These are phyloP conservation scores for Cytospora paraplurivora DNA, from an alignment of 2,329 filamentous ascomycete species.

Conservation along the genomic window DNA sequence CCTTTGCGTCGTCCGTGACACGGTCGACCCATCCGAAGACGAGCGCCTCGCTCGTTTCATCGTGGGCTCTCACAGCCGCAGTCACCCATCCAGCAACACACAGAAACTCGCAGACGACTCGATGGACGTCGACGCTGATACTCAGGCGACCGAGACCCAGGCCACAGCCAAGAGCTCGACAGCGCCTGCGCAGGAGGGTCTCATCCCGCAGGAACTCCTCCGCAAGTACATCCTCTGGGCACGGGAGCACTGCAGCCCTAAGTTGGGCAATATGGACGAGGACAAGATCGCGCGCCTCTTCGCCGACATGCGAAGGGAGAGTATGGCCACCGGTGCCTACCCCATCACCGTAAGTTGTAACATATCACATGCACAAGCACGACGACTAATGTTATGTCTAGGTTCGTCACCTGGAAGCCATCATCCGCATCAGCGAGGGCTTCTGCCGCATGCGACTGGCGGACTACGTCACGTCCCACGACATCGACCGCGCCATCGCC, in stretches of 20 bases:
- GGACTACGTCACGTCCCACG: conserved; percentile 85
- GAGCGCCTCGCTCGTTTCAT: conserved; percentile 94
- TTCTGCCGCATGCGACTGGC: conserved; percentile 99
- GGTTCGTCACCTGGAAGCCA: conserved; percentile 97
- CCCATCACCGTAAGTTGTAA: conserved; percentile 82
- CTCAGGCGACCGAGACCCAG: conserved; percentile 40
- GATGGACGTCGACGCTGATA: conserved; percentile 64
- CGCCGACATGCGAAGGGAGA: conserved; percentile 93
- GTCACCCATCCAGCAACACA: conserved; percentile 62
- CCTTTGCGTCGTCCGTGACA: conserved; percentile 92
- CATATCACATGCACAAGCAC: not conserved
- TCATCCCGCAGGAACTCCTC: conserved; percentile 87
- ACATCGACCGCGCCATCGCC: conserved; percentile 96
- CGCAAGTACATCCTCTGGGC: conserved; percentile 98
- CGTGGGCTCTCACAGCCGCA: conserved; percentile 88
- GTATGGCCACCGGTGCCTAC: conserved; percentile 90
- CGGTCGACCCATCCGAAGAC: conserved; percentile 88
- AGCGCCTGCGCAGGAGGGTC: conserved; percentile 53
- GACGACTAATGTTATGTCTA: conserved; percentile 40
- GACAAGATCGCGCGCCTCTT: conserved; percentile 95
- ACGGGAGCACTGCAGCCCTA: conserved; percentile 83
- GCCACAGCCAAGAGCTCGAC: conserved; percentile 27
- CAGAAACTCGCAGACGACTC: conserved; percentile 50
- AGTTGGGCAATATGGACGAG: conserved; percentile 96
- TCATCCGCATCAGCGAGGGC: conserved; percentile 90